Conservation (phyloP, 2,329 filamentous ascomycete genomes). For the Diaporthe ampelina region DNA sequence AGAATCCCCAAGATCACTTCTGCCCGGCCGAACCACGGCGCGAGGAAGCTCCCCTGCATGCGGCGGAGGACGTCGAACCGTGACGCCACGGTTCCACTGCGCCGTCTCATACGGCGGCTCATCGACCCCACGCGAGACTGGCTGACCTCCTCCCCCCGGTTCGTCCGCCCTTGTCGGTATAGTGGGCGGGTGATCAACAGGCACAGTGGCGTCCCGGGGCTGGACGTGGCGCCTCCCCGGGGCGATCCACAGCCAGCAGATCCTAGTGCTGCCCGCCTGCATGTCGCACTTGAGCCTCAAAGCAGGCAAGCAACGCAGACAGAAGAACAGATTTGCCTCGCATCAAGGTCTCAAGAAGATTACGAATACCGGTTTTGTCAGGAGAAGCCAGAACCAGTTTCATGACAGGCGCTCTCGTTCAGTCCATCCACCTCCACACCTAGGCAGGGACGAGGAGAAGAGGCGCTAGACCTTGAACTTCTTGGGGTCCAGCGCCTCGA, state of each 20-base stretch:
- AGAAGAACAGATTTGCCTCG: not conserved
- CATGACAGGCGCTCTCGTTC: not conserved
- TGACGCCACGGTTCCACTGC: conserved; percentile 25
- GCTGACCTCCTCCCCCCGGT: conserved; percentile 4
- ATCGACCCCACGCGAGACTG: not conserved
- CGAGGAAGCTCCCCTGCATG: not conserved
- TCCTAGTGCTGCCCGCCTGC: not conserved
- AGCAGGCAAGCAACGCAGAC: not conserved
- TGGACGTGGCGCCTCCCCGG: not conserved
- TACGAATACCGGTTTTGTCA: no score
- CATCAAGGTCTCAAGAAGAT: not conserved
- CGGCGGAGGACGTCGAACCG: not conserved
- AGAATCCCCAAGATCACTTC: not conserved
- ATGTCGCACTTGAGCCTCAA: not conserved
- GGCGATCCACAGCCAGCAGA: not conserved
- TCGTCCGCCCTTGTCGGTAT: not conserved
- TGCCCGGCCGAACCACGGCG: not conserved
- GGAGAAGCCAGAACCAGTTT: no score
- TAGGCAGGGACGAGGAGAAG: not conserved
- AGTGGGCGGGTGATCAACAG: not conserved
- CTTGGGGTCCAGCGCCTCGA: conserved; percentile 76
- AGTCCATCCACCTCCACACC: not conserved
- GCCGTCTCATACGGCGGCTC: conserved; percentile 3
- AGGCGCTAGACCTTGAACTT: conserved; percentile 66
- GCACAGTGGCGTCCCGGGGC: not conserved